These are phyloP conservation scores for Rhododendron mucronatum DNA, from an alignment of 148 eudicot species.

Conservation along the genomic window DNA sequence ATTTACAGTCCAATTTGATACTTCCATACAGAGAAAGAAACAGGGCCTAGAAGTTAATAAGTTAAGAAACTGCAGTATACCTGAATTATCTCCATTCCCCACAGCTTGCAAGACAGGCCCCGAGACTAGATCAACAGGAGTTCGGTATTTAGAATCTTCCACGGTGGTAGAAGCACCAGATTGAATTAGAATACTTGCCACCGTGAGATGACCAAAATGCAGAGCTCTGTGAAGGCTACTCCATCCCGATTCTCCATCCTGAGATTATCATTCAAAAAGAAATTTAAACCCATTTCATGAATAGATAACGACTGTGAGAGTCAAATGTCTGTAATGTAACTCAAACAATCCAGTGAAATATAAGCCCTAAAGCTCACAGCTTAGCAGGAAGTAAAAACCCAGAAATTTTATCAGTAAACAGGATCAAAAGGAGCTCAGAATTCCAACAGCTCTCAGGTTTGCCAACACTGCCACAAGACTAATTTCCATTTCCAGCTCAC, in stretches of 20 bases:
- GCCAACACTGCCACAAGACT: neutral
- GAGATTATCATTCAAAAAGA: slow-evolving; percentile 11
- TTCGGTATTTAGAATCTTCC: slow-evolving; percentile 85
- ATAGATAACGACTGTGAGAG: neutral
- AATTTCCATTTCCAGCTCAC: neutral
- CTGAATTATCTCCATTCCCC: slow-evolving; percentile 51
- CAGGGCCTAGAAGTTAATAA: neutral
- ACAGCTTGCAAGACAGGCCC: slow-evolving; percentile 74
- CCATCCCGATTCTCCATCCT: slow-evolving; percentile 99
- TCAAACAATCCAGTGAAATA: neutral
- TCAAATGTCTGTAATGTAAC: neutral
- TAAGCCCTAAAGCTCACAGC: neutral
- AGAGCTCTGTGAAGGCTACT: slow-evolving; percentile 97
- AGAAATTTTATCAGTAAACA: neutral
- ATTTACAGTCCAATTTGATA: neutral
- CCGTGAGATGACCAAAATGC: slow-evolving; percentile 92
- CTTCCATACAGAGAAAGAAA: neutral
- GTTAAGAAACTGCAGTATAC: slow-evolving; percentile 24
- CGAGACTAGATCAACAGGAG: slow-evolving; percentile 88
- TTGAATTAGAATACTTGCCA: slow-evolving; percentile 81
- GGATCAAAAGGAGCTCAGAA: neutral
- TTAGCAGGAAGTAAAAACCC: neutral
- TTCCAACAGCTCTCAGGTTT: neutral
- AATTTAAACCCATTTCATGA: neutral
- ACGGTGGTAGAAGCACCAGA: slow-evolving; percentile 68